These are phyloP conservation scores for Trametes pubescens DNA, from an alignment of 1,284 basidiomycete genomes.

Conservation along the genomic window DNA sequence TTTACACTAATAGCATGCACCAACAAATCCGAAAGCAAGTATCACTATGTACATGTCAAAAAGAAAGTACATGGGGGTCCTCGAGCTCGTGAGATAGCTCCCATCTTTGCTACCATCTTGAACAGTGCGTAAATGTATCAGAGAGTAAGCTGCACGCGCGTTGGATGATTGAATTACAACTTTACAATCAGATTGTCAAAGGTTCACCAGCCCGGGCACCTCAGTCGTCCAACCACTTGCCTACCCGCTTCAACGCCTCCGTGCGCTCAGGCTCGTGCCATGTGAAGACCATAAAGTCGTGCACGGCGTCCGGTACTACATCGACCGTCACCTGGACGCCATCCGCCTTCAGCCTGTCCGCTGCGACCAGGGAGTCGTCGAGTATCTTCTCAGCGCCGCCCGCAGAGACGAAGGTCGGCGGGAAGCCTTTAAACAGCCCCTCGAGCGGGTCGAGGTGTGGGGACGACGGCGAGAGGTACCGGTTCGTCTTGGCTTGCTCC, in stretches of 20 bases:
- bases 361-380: slow-evolving; percentile 40
- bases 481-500: slow-evolving; percentile 48
- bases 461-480: slow-evolving; percentile 65
- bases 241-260: slow-evolving; percentile 37
- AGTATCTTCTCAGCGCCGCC: slow-evolving; percentile 45
- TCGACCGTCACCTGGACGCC: slow-evolving; percentile 39
- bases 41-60: not conserved
- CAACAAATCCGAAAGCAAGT: not conserved
- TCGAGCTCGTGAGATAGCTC: no score
- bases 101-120: not conserved
- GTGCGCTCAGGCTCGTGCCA: slow-evolving; percentile 62
- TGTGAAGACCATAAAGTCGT: slow-evolving; percentile 59
- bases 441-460: slow-evolving; percentile 35
- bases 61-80: not conserved
- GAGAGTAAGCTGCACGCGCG: not conserved
- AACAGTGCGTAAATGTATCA: no score
- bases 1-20: no score
- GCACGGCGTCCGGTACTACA: slow-evolving; percentile 48
- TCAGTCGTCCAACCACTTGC: slow-evolving; percentile 34
- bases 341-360: slow-evolving; percentile 40
- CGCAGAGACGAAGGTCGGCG: slow-evolving; percentile 44
- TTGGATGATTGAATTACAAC: not conserved
- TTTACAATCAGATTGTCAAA: not conserved
- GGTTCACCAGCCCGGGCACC: not conserved
- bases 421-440: slow-evolving; percentile 43